Base-by-base conservation (phyloP, 1,284 basidiomycete genomes). In the Cronartium ribicola region DNA sequence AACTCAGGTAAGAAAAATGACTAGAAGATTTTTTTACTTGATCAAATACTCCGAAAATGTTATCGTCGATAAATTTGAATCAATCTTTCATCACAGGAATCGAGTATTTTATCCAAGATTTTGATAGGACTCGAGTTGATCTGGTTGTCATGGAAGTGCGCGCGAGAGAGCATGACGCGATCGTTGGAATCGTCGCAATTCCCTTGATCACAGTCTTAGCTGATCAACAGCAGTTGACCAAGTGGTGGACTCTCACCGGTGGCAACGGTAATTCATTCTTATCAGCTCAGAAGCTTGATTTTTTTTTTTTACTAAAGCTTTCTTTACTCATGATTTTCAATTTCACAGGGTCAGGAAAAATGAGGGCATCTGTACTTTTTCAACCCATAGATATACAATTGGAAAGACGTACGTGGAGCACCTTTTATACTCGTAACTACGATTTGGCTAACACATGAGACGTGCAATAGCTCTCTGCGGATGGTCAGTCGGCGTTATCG, bases 311-410 rank as follows among this genome's bases (percentile, higher is more conserved):
- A 2, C 29, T 29, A 2, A 29, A 29, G 29, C 29, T 29, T 29
- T 29, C 29, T 29, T 29, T 29, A 29, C 29, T 29, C 29, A 29
- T 29, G 29, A 2, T 29, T 2, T 29, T 29, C 29, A 29, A 29
- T 29, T 29, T 29, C 29, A 29, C 13, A 55, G 51, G 51, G 51
- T 55, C 51, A 17, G 51, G 51, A 1, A 55, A 55, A 55, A 55
- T 55, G 51, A n/a, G 51, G 51, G 51, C 51, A 10, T 55, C 51
- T 20, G 51, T 55, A 29, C 51, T 55, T 55, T 55, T 55, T 29
- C 51, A 55, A 29, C 51, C 51, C 5, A 10, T 55, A 20, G 51
- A 55, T 55, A 55, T 55, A n/a, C n/a, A 55, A 29, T 55, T 55
- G 17, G 51, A 55, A 55, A 55, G 51, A 55, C 51, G 51, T 55